Base-by-base conservation (phyloP, 768 basidiomycete species). In the Mycena belliarum region DNA sequence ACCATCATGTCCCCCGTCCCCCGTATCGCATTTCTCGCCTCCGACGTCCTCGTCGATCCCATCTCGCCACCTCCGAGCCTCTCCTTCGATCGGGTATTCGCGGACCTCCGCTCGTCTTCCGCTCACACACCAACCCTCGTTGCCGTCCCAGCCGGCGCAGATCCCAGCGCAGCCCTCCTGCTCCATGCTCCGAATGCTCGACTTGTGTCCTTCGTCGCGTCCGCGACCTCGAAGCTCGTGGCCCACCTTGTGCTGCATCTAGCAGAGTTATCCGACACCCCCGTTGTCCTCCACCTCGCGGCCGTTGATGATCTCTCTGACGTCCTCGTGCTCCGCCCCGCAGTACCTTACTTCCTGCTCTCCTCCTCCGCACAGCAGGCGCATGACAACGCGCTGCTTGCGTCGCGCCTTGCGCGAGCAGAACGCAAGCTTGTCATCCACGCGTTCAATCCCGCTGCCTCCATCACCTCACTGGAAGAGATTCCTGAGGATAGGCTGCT, bases 371-470 rank as follows among this genome's bases (percentile, higher is more conserved):
- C 84, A 4, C 89, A 93, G 69, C 82, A 94, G 67, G 92, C 94
- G 4, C 90, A 96, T 65, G 92, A 95, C 68, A 88, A 98, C 71
- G 90, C 93, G 23, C 75, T 98, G 33, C 81, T 98, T 18, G 93
- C 93, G 15, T 86, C 91, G 49, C 83, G 87, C 41, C 74, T 98
- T 48, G 92, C 96, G 0, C 80, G 80, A 35, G 70, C 79, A 8
- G 84, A 89, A 65, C 77, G 78, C 53, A 88, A 84, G 64, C 86
- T 88, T 6, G 91, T 96, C n/a, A 77, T 97, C 24, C 96, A 98
- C 69, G 86, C 82, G 15, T 97, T 94, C 72, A 86, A 89, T 65
- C 67, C 76, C 9, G 72, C 67, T 2, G 69, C 69, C 2, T 69
- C 74, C 21, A 71, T 73, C 16, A 76, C 79, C 25, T 61, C 68